Evolutionary conservation across 2,329 filamentous ascomycete species (phyloP).

Genomic region (Lachnellula arida): DNA sequence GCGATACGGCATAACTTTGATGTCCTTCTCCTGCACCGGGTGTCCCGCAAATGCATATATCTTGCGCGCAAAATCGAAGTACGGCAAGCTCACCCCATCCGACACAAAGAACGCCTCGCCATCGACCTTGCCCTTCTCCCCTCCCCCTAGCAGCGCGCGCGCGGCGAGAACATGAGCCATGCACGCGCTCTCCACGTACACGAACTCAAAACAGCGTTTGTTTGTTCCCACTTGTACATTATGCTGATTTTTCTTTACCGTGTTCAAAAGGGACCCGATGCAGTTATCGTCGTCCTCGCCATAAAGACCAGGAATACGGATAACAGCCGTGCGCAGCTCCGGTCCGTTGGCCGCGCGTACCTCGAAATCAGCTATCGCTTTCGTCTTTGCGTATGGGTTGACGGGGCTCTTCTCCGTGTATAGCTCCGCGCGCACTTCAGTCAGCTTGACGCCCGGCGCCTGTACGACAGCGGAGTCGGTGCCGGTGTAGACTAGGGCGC

Average conservation of each 20-base stretch:
- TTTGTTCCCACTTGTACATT: constrained; percentile 47
- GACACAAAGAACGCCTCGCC: constrained; percentile 37
- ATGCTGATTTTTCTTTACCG: constrained; percentile 36
- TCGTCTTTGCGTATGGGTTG: constrained; percentile 26
- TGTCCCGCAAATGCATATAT: constrained; percentile 11
- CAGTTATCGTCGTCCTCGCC: constrained; percentile 26
- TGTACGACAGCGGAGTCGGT: constrained; percentile 29
- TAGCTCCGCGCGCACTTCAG: constrained; percentile 24
- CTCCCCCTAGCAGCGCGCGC: constrained; percentile 1
- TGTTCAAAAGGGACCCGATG: not conserved
- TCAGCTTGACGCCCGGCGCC: constrained; percentile 22
- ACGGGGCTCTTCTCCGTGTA: constrained; percentile 24
- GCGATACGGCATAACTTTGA: constrained; percentile 1
- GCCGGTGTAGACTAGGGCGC: constrained; percentile 33
- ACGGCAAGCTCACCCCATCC: constrained; percentile 30
- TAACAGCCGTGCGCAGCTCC: not conserved
- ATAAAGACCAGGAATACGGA: constrained; percentile 33
- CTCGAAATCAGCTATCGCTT: constrained; percentile 31
- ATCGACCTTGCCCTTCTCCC: not conserved
- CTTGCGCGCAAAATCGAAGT: constrained; percentile 28
- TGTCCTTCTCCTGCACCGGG: constrained; percentile 2
- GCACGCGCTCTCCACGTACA: constrained; percentile 47
- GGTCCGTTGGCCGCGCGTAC: constrained; percentile 32
- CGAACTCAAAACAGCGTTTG: constrained; percentile 49
- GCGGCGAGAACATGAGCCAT: constrained; percentile 46